These are phyloP conservation scores for Dryadomyces quercus-mongolicae DNA, from an alignment of 2,329 filamentous ascomycete species.

Conservation along the genomic window DNA sequence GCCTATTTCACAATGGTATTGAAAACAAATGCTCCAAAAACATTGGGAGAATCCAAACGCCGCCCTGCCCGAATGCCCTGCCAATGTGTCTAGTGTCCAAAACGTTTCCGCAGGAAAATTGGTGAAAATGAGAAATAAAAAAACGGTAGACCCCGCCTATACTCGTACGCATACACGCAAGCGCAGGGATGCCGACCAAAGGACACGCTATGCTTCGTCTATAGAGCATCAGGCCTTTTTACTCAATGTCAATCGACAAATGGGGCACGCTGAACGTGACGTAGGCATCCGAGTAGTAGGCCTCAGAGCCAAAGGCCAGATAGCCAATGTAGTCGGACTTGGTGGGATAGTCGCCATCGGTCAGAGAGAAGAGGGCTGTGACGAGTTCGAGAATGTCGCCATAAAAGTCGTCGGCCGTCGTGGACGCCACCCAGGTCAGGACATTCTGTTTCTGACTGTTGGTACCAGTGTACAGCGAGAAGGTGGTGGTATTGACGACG, in stretches of 20 bases:
- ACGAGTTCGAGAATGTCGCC: slow-evolving; percentile 35
- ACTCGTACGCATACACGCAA: not conserved
- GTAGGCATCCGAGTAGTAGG: slow-evolving; percentile 27
- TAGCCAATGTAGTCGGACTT: slow-evolving; percentile 35
- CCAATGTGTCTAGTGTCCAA: slow-evolving; percentile 1
- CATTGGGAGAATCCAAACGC: not conserved
- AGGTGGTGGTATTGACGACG: slow-evolving; percentile 27
- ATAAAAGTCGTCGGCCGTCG: slow-evolving; percentile 25
- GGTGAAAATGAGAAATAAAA: not conserved
- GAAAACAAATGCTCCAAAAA: not conserved
- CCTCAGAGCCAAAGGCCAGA: slow-evolving; percentile 38
- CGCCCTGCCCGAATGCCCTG: not conserved
- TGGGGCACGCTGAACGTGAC: slow-evolving; percentile 36
- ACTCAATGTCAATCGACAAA: slow-evolving; percentile 21
- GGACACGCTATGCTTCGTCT: not conserved
- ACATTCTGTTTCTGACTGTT: slow-evolving; percentile 31
- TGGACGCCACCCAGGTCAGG: slow-evolving; percentile 33
- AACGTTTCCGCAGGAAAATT: not conserved
- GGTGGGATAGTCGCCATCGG: slow-evolving; percentile 23
- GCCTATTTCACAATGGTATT: not conserved
- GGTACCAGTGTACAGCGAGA: slow-evolving; percentile 28
- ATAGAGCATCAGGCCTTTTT: not conserved
- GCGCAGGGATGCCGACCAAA: not conserved
- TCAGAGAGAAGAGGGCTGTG: slow-evolving; percentile 23
- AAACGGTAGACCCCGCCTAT: too few species aligned